phyloP scores from a whole-genome alignment of 805 yeast genomes.

The Blastobotrys terrestris region DNA sequence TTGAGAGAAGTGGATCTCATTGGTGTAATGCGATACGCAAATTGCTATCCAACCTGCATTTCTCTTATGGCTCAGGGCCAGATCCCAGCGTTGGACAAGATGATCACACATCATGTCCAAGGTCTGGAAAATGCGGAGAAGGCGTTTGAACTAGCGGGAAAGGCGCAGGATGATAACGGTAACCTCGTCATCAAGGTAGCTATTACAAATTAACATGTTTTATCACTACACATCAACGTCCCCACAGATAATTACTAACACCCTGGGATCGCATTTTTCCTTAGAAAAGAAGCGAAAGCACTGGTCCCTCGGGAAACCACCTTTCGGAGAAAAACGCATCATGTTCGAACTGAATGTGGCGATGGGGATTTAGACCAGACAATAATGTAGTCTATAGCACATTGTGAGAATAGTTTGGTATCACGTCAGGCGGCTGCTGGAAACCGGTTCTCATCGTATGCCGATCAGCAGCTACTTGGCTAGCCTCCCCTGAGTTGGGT shows the following conservation, averaged over 20 bases:
- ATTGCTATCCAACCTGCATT: conserved; percentile 72
- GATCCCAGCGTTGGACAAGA: conserved; percentile 52
- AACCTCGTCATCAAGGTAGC: conserved; percentile 28
- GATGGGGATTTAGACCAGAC: too few species aligned
- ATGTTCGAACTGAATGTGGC: not conserved
- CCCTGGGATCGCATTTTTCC: not conserved
- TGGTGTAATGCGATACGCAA: conserved; percentile 57
- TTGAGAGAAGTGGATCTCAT: conserved; percentile 65
- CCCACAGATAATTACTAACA: too few species aligned
- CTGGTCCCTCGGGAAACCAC: too few species aligned
- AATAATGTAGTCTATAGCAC: too few species aligned
- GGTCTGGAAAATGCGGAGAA: conserved; percentile 25
- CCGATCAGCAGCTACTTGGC: too few species aligned
- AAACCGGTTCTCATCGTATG: too few species aligned
- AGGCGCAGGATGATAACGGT: conserved; percentile 26
- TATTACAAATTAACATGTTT: conserved; percentile 7
- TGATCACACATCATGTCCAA: conserved; percentile 67
- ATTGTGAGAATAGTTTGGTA: too few species aligned
- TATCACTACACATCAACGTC: too few species aligned
- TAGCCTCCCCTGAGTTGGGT: too few species aligned
- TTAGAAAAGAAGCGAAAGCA: not conserved
- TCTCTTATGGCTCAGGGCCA: conserved; percentile 55
- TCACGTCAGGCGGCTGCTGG: too few species aligned
- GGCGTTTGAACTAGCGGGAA: conserved; percentile 29
- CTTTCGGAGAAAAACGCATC: too few species aligned